phyloP scores from a whole-genome alignment of 2,329 filamentous ascomycete genomes.

The Aspergillus clavatus region DNA sequence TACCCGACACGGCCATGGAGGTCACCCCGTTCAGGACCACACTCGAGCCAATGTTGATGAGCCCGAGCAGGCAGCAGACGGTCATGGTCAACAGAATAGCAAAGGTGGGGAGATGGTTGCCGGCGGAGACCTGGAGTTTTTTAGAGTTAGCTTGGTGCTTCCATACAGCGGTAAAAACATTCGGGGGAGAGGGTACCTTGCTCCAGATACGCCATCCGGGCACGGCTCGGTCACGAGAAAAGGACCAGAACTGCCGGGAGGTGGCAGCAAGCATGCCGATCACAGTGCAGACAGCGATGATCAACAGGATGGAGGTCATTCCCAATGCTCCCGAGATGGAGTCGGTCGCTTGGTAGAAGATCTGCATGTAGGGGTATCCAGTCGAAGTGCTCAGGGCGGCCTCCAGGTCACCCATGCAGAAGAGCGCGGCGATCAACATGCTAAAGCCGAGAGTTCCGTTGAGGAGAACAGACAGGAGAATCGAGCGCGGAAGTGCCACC shows the following conservation, averaged over 20 bases:
- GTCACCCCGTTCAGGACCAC: conserved; percentile 32
- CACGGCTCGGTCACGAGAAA: conserved; percentile 24
- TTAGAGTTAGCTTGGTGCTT: conserved; percentile 1
- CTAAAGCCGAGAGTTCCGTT: conserved; percentile 35
- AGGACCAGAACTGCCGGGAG: conserved; percentile 37
- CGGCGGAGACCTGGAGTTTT: conserved; percentile 15
- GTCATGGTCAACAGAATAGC: conserved; percentile 24
- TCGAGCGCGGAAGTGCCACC: conserved; percentile 32
- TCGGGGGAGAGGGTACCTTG: conserved; percentile 12
- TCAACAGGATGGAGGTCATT: conserved; percentile 24
- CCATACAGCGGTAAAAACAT: too few species aligned
- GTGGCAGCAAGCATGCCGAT: conserved; percentile 41
- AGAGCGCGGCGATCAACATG: conserved; percentile 37
- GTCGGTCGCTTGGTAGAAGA: conserved; percentile 29
- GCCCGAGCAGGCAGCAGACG: conserved; percentile 24
- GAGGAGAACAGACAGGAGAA: conserved; percentile 33
- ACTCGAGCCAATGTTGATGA: conserved; percentile 32
- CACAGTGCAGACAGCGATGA: conserved; percentile 27
- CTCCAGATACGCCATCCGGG: conserved; percentile 27
- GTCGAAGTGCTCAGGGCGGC: conserved; percentile 22
- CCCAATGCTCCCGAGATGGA: conserved; percentile 23
- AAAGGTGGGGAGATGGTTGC: conserved; percentile 24
- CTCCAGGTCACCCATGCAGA: conserved; percentile 34
- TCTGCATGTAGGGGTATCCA: conserved; percentile 34
- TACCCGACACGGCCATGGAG: conserved; percentile 30